Evolutionary conservation across 2,329 filamentous ascomycete species (phyloP).

Genomic region (Knoxdaviesia proteae): DNA sequence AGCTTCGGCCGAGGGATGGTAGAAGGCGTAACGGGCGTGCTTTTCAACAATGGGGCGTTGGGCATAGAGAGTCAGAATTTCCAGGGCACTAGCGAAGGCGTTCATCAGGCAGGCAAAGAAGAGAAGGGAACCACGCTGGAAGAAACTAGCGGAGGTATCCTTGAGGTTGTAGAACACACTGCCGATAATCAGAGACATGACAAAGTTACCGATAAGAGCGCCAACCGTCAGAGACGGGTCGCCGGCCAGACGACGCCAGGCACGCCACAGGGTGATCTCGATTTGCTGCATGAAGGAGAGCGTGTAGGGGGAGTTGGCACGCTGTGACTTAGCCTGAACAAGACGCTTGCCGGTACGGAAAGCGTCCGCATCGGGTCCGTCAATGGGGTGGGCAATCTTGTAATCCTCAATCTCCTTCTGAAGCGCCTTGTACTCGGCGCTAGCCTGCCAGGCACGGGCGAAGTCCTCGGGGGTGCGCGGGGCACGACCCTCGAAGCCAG

Average conservation of each 20-base stretch:
- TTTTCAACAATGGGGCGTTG: constrained; percentile 89
- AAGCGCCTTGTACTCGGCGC: constrained; percentile 21
- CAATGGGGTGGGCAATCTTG: constrained; percentile 27
- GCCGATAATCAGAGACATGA: constrained; percentile 57
- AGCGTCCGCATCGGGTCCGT: constrained; percentile 31
- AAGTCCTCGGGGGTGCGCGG: constrained; percentile 43
- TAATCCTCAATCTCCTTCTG: constrained; percentile 29
- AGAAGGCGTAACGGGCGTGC: constrained; percentile 67
- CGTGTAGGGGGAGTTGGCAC: constrained; percentile 60
- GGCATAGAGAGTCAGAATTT: constrained; percentile 69
- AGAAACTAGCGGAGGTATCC: constrained; percentile 50
- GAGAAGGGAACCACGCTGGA: constrained; percentile 54
- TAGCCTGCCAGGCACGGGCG: constrained; percentile 34
- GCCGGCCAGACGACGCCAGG: constrained; percentile 54
- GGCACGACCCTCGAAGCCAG: constrained; percentile 32
- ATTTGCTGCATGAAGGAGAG: constrained; percentile 60
- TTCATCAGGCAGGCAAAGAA: constrained; percentile 83
- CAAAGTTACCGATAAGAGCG: constrained; percentile 48
- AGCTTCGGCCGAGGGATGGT: constrained; percentile 80
- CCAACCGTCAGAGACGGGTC: constrained; percentile 58
- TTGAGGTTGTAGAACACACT: constrained; percentile 65
- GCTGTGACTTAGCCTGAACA: constrained; percentile 36
- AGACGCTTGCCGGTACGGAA: constrained; percentile 33
- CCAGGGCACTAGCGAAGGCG: constrained; percentile 60
- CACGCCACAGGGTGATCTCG: constrained; percentile 58